Evolutionary conservation across 1,284 basidiomycete species (phyloP).

Genomic region (Cerioporus squamosus): DNA sequence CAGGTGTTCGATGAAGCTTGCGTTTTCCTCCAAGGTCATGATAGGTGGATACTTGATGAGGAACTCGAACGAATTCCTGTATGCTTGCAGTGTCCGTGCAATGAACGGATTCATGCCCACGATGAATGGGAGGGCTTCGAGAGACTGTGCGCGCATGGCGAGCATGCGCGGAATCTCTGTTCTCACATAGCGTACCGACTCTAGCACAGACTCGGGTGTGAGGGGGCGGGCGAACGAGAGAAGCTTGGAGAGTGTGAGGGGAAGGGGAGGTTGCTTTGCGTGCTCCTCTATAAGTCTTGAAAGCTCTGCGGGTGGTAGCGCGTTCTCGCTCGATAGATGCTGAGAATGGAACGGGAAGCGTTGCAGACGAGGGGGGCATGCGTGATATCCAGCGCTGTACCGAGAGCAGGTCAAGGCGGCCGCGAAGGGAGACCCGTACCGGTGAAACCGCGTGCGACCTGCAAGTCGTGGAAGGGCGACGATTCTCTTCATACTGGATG

Average conservation of each 20-base stretch:
- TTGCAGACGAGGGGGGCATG: constrained; percentile 2
- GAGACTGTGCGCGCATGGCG: constrained; percentile 68
- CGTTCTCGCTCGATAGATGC: background rate
- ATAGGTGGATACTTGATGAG: constrained; percentile 75
- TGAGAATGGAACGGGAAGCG: constrained; percentile 11
- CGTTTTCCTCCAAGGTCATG: constrained; percentile 71
- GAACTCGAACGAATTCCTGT: constrained; percentile 76
- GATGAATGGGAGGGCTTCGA: constrained; percentile 81
- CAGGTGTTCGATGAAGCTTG: constrained; percentile 67
- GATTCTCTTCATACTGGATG: too few relatives aligned
- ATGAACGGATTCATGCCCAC: constrained; percentile 92
- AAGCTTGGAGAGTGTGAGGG: constrained; percentile 70
- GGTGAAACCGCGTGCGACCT: too few relatives aligned
- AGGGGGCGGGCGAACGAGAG: constrained; percentile 76
- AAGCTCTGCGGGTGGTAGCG: constrained; percentile 44
- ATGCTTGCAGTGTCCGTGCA: constrained; percentile 72
- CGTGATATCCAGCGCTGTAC: background rate
- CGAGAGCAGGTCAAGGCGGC: background rate
- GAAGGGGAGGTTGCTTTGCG: constrained; percentile 58
- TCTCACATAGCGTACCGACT: constrained; percentile 71
- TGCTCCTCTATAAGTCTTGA: constrained; percentile 54
- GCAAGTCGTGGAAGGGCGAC: too few relatives aligned
- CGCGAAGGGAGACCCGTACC: background rate
- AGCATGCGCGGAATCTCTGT: constrained; percentile 77
- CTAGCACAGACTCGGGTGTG: constrained; percentile 67